Evolutionary conservation across 1,284 basidiomycete genomes (phyloP), one percentile per base, ranked within the genome.

Genomic region (Tilletia horrida): DNA sequence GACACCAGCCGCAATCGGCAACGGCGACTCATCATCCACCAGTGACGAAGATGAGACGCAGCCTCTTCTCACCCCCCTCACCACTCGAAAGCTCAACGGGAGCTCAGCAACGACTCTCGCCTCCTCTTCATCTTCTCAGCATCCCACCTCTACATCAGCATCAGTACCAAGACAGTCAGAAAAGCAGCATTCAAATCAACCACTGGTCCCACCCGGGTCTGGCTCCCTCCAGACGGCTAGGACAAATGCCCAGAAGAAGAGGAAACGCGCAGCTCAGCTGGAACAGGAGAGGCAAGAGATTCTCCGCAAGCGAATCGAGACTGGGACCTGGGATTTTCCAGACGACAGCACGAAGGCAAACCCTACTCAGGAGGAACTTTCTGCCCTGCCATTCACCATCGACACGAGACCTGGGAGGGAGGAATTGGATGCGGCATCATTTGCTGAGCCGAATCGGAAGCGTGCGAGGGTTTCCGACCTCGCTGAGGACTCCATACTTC

Each of bases 211-310:
- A 29, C 55, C 55, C 1, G 55, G 55, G 9, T 16, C 27, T 2
- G 55, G 55, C 13, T 18, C 55, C 3, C 3, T 27, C 14, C 7
- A 59, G 29, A 59, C 55, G 27, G 29, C 55, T 18, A 31, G 29
- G 6, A 59, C 27, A 13, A 59, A 59, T 35, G 55, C 55, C 9
- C 55, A 35, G 29, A 59, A 59, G 55, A 59, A 59, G 27, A 25
- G 55, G 11, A 59, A 59, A 14, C 55, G 55, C 9, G 14, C 27
- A 31, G 27, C 29, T 1, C 27, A 40, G 29, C 29, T 31, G 29
- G 55, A 59, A 18, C 29, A 31, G 13, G 18, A 31, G 23, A 25
- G 29, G 1, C 27, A 59, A 14, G 55, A 59, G 29, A 59, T 59
- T 16, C 55, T 59, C 16, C 55, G 31, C 9, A 59, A 59, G 27